Base-by-base conservation (phyloP, 768 basidiomycete genomes). In the Pleurotus ostreatus region DNA sequence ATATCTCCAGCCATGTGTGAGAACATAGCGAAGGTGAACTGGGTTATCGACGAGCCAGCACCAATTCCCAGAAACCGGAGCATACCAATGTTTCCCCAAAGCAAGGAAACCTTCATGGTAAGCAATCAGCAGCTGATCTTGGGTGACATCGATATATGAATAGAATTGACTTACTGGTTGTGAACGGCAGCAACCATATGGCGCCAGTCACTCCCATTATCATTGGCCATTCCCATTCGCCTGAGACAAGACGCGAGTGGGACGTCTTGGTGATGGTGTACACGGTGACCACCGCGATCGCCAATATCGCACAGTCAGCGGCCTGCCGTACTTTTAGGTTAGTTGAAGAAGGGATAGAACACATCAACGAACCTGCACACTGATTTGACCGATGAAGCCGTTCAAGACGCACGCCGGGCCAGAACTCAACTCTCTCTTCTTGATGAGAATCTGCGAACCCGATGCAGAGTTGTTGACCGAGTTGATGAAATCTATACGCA, bases 51-150 rank as follows among this genome's bases (percentile, higher is more conserved):
- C 49, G 7, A 62, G 38, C 61, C 61, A 62, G 47, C 61, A 60
- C 61, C 59, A 60, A 46, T 59, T 62, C 11, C 61, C 61, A 5
- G 59, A 57, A 1, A 58, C 61, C 13, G 61, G 61, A 5, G 38
- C 59, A 48, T 62, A 62, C 59, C 59, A 60, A 16, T 39, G 30
- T 47, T 49, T 60, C 25, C 56, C 61, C 2, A 62, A 44, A 20
- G 59, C 59, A 15, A 60, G 25, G 34, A 60, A 60, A 3, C 55
- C 61, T 61, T 49, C 30, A 34, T 2, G 0, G 2, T 6, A 34
- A n/a, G 30, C n/a, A n/a, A 49, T 49, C 30, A 49, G 20, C 48
- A 30, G 48, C 11, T 49, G 48, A 49, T 49, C 20, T n/a, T 11
- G 11, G 11, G 30, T 34, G 30, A 34, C 30, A 34, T 34, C 30